Percentiles rank a stretch among this genome's conserved stretches.
These are phyloP conservation scores for Tolypocladium album DNA, from an alignment of 2,329 filamentous ascomycete genomes.

Conservation along the genomic window DNA sequence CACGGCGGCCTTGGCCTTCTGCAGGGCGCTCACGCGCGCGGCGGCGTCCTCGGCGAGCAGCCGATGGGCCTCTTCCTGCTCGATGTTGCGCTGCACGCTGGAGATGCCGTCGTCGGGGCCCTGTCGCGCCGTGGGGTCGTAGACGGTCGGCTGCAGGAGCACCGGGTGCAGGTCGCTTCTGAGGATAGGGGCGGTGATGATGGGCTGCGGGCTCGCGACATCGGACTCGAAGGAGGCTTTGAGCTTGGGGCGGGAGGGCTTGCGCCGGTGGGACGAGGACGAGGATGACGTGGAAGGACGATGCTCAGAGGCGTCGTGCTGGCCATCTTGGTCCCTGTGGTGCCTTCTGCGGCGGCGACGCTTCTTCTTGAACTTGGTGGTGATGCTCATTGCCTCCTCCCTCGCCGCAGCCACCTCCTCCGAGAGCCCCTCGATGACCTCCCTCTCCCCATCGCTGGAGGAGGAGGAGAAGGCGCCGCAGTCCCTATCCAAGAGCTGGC, in stretches of 20 bases:
- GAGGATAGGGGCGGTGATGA: slow-evolving; percentile 41
- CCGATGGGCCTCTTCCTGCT: slow-evolving; percentile 44
- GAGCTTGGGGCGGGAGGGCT: slow-evolving; percentile 13
- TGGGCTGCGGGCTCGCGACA: slow-evolving; percentile 11
- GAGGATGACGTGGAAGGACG: slow-evolving; percentile 10
- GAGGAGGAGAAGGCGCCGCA: slow-evolving; percentile 27
- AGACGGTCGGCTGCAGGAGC: slow-evolving; percentile 47
- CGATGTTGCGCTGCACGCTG: slow-evolving; percentile 46
- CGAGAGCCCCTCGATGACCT: slow-evolving; percentile 17
- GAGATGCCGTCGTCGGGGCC: slow-evolving; percentile 35
- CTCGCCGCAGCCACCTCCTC: slow-evolving; percentile 21
- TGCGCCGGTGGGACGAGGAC: slow-evolving; percentile 11
- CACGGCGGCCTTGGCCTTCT: slow-evolving; percentile 49
- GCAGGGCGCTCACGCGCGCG: slow-evolving; percentile 42
- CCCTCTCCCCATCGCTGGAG: slow-evolving; percentile 22
- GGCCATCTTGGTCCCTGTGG: slow-evolving; percentile 16
- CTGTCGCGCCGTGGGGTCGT: slow-evolving; percentile 29
- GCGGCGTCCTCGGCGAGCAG: slow-evolving; percentile 46
- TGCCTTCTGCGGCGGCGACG: slow-evolving; percentile 27
- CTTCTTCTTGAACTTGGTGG: slow-evolving; percentile 38
- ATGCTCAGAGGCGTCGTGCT: slow-evolving; percentile 9
- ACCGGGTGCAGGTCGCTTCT: slow-evolving; percentile 36
- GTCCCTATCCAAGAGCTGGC: slow-evolving; percentile 31
- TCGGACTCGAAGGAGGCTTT: slow-evolving; percentile 12
- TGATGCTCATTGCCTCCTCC: slow-evolving; percentile 25